Base-by-base conservation (phyloP, 1,284 basidiomycete species). In the Irpex sp. region DNA sequence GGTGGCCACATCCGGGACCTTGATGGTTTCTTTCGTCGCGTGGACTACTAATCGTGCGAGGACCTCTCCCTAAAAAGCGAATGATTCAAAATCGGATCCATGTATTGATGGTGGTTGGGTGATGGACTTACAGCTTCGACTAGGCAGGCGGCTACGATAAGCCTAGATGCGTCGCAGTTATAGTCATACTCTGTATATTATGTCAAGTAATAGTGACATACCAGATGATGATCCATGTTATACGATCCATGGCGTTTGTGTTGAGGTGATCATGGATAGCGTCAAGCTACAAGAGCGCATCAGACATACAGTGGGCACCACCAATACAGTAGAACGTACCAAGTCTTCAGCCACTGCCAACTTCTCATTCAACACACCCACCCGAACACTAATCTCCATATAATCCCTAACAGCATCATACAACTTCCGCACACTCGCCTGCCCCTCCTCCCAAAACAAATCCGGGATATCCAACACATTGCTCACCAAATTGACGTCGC, bases 181-280 rank as follows among this genome's bases (percentile, higher is more conserved):
- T 58, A 56, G 21, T 18, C n/a, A 35, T 42, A 14, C 28, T 33
- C 6, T 7, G 12, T 45, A 19, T 39, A 36, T 16, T 21, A 16
- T 16, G 7, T 6, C 51, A 57, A 37, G 58, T 57, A 53, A 18
- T 28, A 63, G 39, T 16, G 2, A 14, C 77, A 36, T 70, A 90
- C 90, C 93, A 96, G 67, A 98, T 98, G 65, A 98, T 87, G 66
- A 96, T 93, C 93, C 93, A 94, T 4, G 93, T 95, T 67, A 96
- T 93, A n/a, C 92, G 80, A 68, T 94, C 87, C 90, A 96, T 96
- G 8, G 93, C 93, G 55, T 85, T 87, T 68, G 91, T 92, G 70
- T 95, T 96, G 58, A 97, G 77, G 71, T 97, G 94, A 68, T 96
- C 94, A 71, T 97, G 96, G 65, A 98, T 96, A 58, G 93, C 92